A percentile compares a stretch with the other conserved stretches of the same genome.
These are phyloP conservation scores for Apiospora hydei DNA, from an alignment of 2,329 filamentous ascomycete species.

Conservation along the genomic window DNA sequence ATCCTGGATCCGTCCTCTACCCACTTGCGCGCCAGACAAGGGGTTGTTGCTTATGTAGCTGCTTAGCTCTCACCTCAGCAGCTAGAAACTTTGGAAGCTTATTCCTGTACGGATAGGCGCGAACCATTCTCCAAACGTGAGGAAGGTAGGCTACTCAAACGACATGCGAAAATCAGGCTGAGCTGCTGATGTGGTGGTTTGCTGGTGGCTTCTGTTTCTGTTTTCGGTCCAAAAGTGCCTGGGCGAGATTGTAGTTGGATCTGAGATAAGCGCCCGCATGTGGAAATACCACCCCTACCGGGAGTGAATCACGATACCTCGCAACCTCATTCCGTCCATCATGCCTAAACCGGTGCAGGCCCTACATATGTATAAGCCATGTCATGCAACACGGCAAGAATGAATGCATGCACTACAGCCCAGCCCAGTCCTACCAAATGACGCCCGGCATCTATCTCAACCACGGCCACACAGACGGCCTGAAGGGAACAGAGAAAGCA, in stretches of 20 bases:
- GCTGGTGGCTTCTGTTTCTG: too few species aligned
- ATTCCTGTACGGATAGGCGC: background rate
- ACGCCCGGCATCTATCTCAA: background rate
- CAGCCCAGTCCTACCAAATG: background rate
- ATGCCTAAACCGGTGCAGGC: background rate
- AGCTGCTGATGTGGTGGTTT: background rate
- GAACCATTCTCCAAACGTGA: background rate
- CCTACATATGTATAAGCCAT: background rate
- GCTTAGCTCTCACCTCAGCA: background rate
- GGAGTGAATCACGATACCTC: background rate
- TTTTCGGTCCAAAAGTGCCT: background rate
- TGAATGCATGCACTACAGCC: background rate
- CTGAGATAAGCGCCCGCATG: conserved; percentile 13
- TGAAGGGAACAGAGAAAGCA: background rate
- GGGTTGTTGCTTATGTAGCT: too few species aligned
- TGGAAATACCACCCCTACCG: background rate
- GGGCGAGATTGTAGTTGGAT: background rate
- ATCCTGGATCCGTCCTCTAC: background rate
- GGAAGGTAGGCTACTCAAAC: conserved; percentile 4
- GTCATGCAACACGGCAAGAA: background rate
- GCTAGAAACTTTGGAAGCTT: background rate
- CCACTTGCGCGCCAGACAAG: background rate
- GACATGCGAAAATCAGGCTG: conserved; percentile 28
- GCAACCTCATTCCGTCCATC: background rate
- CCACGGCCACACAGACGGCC: too few species aligned